phyloP scores from a whole-genome alignment of 2,329 filamentous ascomycete species.

The Stylonectria norvegica region DNA sequence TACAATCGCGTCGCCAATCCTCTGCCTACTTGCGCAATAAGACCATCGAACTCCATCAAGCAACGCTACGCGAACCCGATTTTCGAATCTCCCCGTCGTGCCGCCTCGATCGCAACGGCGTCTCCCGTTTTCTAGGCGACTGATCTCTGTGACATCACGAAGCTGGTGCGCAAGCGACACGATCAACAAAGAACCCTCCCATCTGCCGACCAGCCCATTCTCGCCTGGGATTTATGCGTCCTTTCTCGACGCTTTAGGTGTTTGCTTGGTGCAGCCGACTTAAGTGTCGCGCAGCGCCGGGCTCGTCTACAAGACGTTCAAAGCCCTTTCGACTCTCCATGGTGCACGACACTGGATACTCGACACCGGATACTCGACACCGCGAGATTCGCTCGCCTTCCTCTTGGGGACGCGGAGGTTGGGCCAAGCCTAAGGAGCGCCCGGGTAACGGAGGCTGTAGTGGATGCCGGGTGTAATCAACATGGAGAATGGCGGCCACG shows the following conservation, averaged over 20 bases:
- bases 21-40: constrained; percentile 2
- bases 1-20: constrained; percentile 12
- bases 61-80: constrained; percentile 2
- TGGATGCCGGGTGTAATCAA: constrained; percentile 52
- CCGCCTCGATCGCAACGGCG: no score
- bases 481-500: constrained; percentile 54
- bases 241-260: constrained; percentile 10
- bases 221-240: constrained; percentile 5
- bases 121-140: constrained; percentile 9
- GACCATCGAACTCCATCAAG: constrained; percentile 3
- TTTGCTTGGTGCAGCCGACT: constrained; percentile 21
- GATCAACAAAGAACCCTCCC: constrained; percentile 2
- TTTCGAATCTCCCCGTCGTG: constrained; percentile 8
- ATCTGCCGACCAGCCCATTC: neutral
- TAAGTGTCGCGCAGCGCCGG: constrained; percentile 20
- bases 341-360: constrained; percentile 9
- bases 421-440: constrained; percentile 10
- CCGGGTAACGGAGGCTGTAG: constrained; percentile 8
- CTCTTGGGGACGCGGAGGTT: constrained; percentile 15
- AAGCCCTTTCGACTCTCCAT: constrained; percentile 14
- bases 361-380: constrained; percentile 12
- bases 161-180: constrained; percentile 5
- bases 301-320: constrained; percentile 12
- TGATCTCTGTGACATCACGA: constrained; percentile 1
- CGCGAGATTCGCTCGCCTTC: constrained; percentile 11